phyloP scores from a whole-genome alignment of 129 eudicot genomes.

The Helichrysum umbraculigerum region DNA sequence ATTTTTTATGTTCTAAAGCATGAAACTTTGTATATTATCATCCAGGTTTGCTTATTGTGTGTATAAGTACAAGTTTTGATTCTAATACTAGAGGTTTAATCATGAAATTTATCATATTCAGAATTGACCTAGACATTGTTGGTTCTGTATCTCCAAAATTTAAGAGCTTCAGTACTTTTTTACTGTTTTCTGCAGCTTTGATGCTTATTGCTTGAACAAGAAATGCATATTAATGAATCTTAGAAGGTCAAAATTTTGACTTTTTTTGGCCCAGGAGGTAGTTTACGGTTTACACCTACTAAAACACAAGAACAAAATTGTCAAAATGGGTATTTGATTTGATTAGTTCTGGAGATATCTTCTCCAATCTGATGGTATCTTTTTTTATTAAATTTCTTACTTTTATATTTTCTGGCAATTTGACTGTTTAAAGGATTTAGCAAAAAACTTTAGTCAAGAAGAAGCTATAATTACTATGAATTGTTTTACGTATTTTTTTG shows the following conservation, averaged over 20 bases:
- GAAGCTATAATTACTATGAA: constrained; percentile 27
- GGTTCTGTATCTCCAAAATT: neutral
- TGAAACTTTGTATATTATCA: neutral
- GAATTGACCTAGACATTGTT: neutral
- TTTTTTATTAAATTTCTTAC: neutral
- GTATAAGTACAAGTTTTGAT: neutral
- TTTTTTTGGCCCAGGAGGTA: neutral
- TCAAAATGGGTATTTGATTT: constrained; percentile 16
- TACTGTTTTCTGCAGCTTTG: too few relatives aligned
- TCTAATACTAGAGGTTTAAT: neutral
- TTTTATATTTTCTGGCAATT: constrained; percentile 13
- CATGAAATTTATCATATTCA: neutral
- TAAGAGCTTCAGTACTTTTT: neutral
- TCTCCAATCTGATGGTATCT: neutral
- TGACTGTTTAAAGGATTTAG: constrained; percentile 21
- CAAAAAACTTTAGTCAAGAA: constrained; percentile 42
- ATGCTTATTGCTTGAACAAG: neutral
- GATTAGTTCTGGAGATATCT: neutral
- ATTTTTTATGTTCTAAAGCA: constrained; percentile 11
- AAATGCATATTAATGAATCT: neutral
- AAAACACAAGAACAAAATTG: constrained; percentile 11
- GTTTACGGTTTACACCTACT: neutral
- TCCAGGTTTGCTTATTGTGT: too few relatives aligned
- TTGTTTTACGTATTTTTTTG: constrained; percentile 14
- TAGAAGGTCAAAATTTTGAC: neutral